Percentiles rank a stretch among this genome's conserved stretches.
Evolutionary conservation across 225 moss, liverwort and hornwort species (phyloP).

Genomic region (Pleurozium schreberi): DNA sequence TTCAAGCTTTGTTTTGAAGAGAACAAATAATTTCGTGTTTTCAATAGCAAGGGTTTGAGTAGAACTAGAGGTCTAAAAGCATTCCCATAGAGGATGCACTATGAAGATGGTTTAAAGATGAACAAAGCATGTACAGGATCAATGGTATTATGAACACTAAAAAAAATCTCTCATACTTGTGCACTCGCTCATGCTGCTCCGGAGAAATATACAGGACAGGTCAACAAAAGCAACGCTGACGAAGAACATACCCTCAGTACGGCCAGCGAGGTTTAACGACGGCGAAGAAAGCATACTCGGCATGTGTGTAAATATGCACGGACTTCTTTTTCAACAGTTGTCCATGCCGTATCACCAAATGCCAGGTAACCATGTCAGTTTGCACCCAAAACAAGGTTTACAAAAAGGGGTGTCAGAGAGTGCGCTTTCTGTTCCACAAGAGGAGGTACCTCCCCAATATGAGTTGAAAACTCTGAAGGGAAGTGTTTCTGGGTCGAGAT

Average conservation of each 20-base stretch:
- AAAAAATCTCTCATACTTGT: neutral
- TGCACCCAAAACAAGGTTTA: neutral
- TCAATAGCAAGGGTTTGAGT: too few species aligned
- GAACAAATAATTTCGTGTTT: neutral
- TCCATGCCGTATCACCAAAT: neutral
- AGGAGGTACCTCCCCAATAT: neutral
- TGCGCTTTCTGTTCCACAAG: neutral
- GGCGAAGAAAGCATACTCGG: neutral
- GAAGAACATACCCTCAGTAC: neutral
- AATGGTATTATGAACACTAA: neutral
- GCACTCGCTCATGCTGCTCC: neutral
- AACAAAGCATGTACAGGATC: too few species aligned
- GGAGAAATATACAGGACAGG: neutral
- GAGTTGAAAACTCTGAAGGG: neutral
- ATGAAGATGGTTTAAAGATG: neutral
- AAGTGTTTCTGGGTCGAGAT: neutral
- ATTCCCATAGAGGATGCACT: neutral
- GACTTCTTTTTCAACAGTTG: neutral
- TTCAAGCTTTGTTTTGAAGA: too few species aligned
- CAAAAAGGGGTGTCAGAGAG: neutral
- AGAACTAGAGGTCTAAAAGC: neutral
- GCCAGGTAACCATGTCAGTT: neutral
- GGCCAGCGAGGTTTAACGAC: neutral
- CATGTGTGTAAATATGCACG: neutral
- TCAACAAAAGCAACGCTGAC: neutral